Evolutionary conservation across 169 alveolate genomes (phyloP).

Genomic region (Babesia ovata): DNA sequence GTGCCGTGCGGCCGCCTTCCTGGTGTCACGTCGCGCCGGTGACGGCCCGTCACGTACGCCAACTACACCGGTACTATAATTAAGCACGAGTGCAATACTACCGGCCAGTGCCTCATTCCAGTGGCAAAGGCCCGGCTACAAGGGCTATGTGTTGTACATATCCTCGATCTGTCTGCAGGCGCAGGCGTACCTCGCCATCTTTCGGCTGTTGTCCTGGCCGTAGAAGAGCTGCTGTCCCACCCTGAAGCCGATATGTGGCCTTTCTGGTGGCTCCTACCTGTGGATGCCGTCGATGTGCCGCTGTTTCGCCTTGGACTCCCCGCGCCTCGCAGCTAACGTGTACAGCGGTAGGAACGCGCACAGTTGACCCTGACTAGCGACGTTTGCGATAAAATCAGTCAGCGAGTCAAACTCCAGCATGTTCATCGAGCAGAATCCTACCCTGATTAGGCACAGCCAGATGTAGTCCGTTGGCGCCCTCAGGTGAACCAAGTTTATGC

Average conservation of each 20-base stretch:
- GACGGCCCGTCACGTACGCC: not conserved
- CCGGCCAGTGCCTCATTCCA: no score
- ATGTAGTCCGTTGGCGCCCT: slow-evolving; percentile 26
- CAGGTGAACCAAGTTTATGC: slow-evolving; percentile 22
- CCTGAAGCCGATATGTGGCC: not conserved
- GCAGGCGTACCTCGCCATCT: not conserved
- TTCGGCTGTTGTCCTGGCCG: not conserved
- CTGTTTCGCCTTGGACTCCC: slow-evolving; percentile 14
- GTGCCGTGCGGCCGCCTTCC: slow-evolving; percentile 18
- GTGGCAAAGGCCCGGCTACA: not conserved
- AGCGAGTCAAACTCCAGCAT: slow-evolving; percentile 40
- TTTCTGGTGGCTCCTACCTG: not conserved
- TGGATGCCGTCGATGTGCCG: slow-evolving; percentile 12
- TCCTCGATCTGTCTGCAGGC: slow-evolving; percentile 20
- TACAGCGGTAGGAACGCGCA: slow-evolving; percentile 35
- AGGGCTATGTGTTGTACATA: slow-evolving; percentile 2
- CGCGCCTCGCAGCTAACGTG: slow-evolving; percentile 25
- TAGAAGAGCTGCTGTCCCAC: slow-evolving; percentile 12
- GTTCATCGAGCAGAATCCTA: slow-evolving; percentile 36
- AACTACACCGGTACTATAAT: not conserved
- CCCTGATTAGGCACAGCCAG: slow-evolving; percentile 30
- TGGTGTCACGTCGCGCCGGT: not conserved
- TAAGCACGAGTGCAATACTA: not conserved
- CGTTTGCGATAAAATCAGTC: slow-evolving; percentile 27
- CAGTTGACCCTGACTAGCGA: slow-evolving; percentile 18